Base-by-base conservation (phyloP, 2,329 filamentous ascomycete species). In the Neonectria magnoliae region DNA sequence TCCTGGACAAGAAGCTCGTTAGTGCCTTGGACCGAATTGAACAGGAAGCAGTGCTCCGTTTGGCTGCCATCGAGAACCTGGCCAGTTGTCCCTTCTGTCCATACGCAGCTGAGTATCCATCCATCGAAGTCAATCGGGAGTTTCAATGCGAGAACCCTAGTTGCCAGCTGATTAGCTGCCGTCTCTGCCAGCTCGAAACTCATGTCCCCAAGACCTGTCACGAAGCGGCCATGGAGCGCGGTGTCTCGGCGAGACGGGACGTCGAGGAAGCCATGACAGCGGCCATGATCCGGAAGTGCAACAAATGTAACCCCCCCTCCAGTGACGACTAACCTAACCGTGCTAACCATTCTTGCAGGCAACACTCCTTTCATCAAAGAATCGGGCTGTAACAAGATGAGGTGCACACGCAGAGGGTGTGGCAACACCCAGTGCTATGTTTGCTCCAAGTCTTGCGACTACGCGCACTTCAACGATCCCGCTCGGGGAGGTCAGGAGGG, bases 181-280 rank as follows among this genome's bases (percentile, higher is more conserved):
- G 91, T 5, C 82, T 90, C 2, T 97, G 93, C 78, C 85, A 87
- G 33, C 80, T 83, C 55, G 84, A 88, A 51, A 90, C 90, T 0
- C 93, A 97, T 72, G 83, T 93, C 11, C 93, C 93, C 0, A 84
- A 87, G 66, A 89, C 85, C 1, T 97, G 93, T 71, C 85, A 88
- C 36, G 91, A 96, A 73, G 85, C 83, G 41, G 85, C 85, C 44
- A 81, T 78, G 20, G 88, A 93, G 2, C 84, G 84, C 42, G 88
- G 89, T 1, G 75, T 89, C 8, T 84, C 85, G 4, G 82, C 87
- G 18, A 87, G 91, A 16, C 91, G 91, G 67, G 78, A 83, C 4
- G 87, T 97, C 31, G 93, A 97, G 76, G 93, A 97, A 76, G 93
- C 93, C 20, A 95, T 94, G 91, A 93, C 91, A 2, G 85, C 86